Evolutionary conservation across 768 basidiomycete species (phyloP), one percentile per base, ranked within the genome.

Genomic region (Amanita jacksonii): DNA sequence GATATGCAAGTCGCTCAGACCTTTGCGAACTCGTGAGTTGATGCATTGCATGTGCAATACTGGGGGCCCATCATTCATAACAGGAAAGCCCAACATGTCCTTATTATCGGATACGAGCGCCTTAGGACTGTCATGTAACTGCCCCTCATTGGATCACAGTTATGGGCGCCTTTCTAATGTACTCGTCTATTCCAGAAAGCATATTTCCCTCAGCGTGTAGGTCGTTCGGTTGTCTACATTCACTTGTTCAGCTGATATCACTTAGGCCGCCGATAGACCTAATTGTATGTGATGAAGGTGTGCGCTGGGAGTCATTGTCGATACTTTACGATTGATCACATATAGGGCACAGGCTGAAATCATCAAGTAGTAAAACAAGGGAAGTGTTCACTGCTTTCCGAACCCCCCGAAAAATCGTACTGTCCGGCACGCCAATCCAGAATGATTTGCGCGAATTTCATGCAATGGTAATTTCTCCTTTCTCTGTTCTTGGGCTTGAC

Each of bases 391-490:
- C 82, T 41, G 71, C 74, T 3, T 65, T 99, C 22, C 72, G 72
- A 38, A 90, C 89, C 2, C 73, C 72, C 8, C 70, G 88, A 18
- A 67, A 94, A 28, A 72, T 97, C 49, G 93, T 99, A 28, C 69
- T 99, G 3, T 92, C 92, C 0, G 96, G 96, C 24, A 99, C 96
- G 1, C 96, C 96, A 0, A 87, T 99, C 32, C 96, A 98, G 59
- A 99, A 99, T 61, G 90, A 97, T 59, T 64, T 99, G 22, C 70
- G 84, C 50, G 96, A 99, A 61, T 94, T 94, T 56, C 94, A 96
- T 62, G 77, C 91, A 3, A 98, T 98, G 94, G 92, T 91, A 51
- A 50, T 73, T 54, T 20, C 9, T 34, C 36, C 36, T 23, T 18
- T 19, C 41, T 23, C 30, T 41, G 25, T 25, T 31, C 13, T 35